Evolutionary conservation across 1,284 basidiomycete species (phyloP), one percentile per base, ranked within the genome.

Genomic region (Flammula alnicola): DNA sequence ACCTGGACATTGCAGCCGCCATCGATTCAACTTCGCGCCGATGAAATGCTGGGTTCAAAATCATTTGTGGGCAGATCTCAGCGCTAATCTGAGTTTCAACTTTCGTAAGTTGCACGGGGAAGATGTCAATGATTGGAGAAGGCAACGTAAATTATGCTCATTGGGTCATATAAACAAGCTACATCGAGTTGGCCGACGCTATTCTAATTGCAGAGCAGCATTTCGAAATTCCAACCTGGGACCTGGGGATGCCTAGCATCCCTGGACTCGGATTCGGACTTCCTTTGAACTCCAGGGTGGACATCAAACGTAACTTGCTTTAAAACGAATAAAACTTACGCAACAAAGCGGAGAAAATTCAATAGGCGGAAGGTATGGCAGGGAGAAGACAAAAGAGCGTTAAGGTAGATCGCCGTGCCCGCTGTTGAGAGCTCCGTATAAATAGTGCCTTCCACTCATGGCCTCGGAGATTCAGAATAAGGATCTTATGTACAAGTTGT

Each of bases 11-110:
- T 43, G n/a, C n/a, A n/a, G n/a, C n/a, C n/a, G 40, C 17, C 17
- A 32, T 27, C 14, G 16, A 22, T 4, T 43, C 5, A 31, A 22
- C 22, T n/a, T 16, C 19, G 30, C 30, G 14, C n/a, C 41, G 19
- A 43, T 22, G 30, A n/a, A 4, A 17, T 43, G 41, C 37, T 27
- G 37, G 23, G 37, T 39, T 43, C 29, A 10, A 32, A 43, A 12
- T 27, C n/a, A n/a, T n/a, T n/a, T n/a, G n/a, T n/a, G n/a, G n/a
- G 27, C 4, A 31, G 30, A n/a, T n/a, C n/a, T 43, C 41, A 33
- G 41, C 41, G 41, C 41, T 43, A 43, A 43, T 43, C 41, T 43
- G 41, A 43, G 41, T 43, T 31, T 43, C 9, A 43, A 43, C 23
- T 43, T 12, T 17, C 27, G 10, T n/a, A n/a, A 12, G 9, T 27